Conservation (phyloP, 2,329 filamentous ascomycete species). For the Neobulgaria alba region DNA sequence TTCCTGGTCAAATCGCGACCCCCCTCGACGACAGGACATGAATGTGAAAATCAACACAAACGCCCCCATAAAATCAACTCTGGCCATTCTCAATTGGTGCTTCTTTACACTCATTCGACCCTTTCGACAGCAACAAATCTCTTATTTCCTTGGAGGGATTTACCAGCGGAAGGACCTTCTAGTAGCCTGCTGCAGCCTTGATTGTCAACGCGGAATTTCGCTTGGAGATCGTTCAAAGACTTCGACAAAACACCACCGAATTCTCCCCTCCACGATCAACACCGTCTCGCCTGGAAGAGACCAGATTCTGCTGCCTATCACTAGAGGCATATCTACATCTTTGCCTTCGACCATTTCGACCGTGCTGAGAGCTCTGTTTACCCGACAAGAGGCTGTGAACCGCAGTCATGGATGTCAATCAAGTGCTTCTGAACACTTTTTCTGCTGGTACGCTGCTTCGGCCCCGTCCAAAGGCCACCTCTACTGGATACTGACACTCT, state of each 20-base stretch:
- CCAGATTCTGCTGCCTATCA: conserved; percentile 8
- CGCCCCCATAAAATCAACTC: conserved; percentile 3
- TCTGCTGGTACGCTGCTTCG: conserved; percentile 66
- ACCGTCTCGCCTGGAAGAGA: conserved; percentile 13
- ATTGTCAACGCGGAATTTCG: conserved; percentile 13
- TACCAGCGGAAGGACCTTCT: conserved; percentile 12
- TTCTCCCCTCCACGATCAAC: conserved; percentile 6
- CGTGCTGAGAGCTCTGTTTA: not conserved
- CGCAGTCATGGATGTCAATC: conserved; percentile 85
- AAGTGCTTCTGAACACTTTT: conserved; percentile 94
- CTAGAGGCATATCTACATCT: not conserved
- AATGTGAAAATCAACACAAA: conserved; percentile 3
- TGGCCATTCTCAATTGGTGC: conserved; percentile 6
- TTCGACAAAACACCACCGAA: conserved; percentile 15
- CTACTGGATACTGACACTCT: conserved; percentile 28
- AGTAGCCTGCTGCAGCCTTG: conserved; percentile 16
- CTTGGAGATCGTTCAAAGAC: conserved; percentile 16
- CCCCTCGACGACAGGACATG: not conserved
- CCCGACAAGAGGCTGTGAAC: conserved; percentile 15
- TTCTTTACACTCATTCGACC: conserved; percentile 21
- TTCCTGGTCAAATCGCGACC: not conserved
- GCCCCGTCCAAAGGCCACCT: conserved; percentile 4
- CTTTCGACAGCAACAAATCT: conserved; percentile 9
- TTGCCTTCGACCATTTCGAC: too few species aligned
- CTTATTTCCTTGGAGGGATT: conserved; percentile 11